Conservation (phyloP, 1,139 yeast species). For the Magnusiomyces suaveolens region DNA sequence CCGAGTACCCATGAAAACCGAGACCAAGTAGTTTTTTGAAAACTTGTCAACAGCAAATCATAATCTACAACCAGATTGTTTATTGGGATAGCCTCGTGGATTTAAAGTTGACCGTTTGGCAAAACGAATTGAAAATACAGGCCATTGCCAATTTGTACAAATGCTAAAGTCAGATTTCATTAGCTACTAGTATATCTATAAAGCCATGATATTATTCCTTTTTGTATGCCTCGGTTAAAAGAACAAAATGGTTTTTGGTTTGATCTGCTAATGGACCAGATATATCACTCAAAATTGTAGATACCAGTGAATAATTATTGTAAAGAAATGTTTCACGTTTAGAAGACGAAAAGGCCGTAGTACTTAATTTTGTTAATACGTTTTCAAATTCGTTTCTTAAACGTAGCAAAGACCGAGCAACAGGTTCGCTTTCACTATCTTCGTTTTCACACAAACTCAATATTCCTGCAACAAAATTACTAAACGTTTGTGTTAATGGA, state of each 20-base stretch:
- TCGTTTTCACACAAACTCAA: constrained; percentile 40
- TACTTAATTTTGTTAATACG: constrained; percentile 52
- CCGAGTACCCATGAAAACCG: no score
- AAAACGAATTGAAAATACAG: no score
- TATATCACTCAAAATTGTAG: constrained; percentile 34
- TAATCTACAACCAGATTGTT: no score
- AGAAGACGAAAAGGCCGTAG: constrained; percentile 11
- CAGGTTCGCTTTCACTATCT: constrained; percentile 48
- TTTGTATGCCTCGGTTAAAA: constrained; percentile 50
- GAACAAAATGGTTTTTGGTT: constrained; percentile 52
- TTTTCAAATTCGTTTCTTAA: constrained; percentile 73
- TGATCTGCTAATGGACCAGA: constrained; percentile 46
- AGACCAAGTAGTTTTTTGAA: no score
- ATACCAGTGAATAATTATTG: constrained; percentile 51
- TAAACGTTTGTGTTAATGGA: constrained; percentile 71
- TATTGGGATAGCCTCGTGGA: no score
- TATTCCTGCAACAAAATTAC: constrained; percentile 64
- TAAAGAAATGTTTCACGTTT: constrained; percentile 64
- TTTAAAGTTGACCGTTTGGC: no score
- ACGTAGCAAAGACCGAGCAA: constrained; percentile 57
- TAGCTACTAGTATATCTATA: no score
- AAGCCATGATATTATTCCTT: no score
- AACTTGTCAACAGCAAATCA: no score
- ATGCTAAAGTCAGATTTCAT: no score
- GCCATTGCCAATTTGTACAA: no score